phyloP scores from a whole-genome alignment of 768 basidiomycete genomes.

The Fibroporia radiculosa region DNA sequence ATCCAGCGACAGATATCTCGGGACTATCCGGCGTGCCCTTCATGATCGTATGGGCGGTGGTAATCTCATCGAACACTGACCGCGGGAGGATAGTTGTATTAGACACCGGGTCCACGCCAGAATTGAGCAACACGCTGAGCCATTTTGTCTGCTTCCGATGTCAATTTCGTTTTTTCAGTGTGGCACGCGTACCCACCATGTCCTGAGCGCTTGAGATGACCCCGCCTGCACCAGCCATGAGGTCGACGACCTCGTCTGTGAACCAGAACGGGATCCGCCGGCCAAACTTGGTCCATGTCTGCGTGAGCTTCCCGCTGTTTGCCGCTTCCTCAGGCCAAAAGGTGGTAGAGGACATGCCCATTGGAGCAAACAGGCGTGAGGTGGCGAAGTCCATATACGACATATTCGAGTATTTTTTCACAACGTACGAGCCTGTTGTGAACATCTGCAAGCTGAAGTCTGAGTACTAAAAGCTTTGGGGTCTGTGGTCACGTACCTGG shows the following conservation, averaged over 20 bases:
- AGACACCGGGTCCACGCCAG: slow-evolving; percentile 24
- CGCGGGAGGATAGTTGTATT: slow-evolving; percentile 27
- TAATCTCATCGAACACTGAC: slow-evolving; percentile 22
- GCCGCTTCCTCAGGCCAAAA: slow-evolving; percentile 27
- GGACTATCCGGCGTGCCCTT: slow-evolving; percentile 6
- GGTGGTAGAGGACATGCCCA: slow-evolving; percentile 35
- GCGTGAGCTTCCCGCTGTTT: slow-evolving; percentile 24
- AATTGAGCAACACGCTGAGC: slow-evolving; percentile 28
- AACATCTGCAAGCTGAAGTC: slow-evolving; percentile 28
- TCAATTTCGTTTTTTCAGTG: background rate
- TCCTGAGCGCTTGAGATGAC: slow-evolving; percentile 36
- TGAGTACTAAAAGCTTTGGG: background rate
- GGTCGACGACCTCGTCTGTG: slow-evolving; percentile 16
- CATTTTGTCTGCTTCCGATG: slow-evolving; percentile 35
- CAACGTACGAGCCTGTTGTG: slow-evolving; percentile 25
- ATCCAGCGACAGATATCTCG: slow-evolving; percentile 26
- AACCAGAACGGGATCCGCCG: slow-evolving; percentile 27
- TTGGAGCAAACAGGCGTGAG: slow-evolving; percentile 31
- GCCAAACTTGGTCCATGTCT: slow-evolving; percentile 26
- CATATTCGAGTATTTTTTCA: slow-evolving; percentile 25
- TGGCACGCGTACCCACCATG: slow-evolving; percentile 25
- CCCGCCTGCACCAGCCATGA: slow-evolving; percentile 33
- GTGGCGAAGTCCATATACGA: slow-evolving; percentile 33
- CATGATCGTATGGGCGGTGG: slow-evolving; percentile 24
- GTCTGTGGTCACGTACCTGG: slow-evolving; percentile 2